These are phyloP conservation scores for Podospora didyma DNA, from an alignment of 495 filamentous ascomycete genomes.

Conservation along the genomic window DNA sequence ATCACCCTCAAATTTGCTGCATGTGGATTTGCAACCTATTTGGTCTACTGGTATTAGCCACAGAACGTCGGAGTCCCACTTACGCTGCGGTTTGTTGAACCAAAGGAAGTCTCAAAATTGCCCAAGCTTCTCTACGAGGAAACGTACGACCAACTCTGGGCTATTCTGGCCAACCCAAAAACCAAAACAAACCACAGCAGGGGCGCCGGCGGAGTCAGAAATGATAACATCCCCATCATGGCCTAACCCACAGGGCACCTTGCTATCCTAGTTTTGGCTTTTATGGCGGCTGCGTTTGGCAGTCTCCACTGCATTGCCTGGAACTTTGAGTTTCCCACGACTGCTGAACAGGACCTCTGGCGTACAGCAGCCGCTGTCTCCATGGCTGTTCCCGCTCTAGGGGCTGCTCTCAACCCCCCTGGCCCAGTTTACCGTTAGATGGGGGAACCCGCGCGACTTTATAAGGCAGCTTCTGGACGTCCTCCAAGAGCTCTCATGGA, in stretches of 20 bases:
- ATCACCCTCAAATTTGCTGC: slow-evolving; percentile 23
- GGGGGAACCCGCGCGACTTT: background rate
- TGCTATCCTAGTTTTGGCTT: background rate
- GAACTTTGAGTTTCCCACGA: slow-evolving; percentile 38
- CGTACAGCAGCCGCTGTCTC: slow-evolving; percentile 14
- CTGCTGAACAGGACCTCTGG: slow-evolving; percentile 32
- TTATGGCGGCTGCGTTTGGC: slow-evolving; percentile 21
- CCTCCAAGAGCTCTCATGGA: no score
- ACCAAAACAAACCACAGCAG: background rate
- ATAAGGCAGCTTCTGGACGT: no score
- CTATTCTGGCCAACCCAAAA: background rate
- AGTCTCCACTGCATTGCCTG: slow-evolving; percentile 33
- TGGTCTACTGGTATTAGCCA: slow-evolving; percentile 28
- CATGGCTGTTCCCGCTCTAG: background rate
- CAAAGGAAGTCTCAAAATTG: slow-evolving; percentile 16
- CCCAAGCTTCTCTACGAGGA: background rate
- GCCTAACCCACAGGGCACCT: background rate
- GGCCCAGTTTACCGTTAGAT: background rate
- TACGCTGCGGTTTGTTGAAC: no score
- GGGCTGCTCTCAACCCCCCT: background rate
- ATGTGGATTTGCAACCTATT: slow-evolving; percentile 22
- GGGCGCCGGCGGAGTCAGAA: background rate
- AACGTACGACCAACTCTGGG: background rate
- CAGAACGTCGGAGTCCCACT: no score
- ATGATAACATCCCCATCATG: background rate